Evolutionary conservation across 2,329 filamentous ascomycete species (phyloP).

Genomic region (Fusarium aywerte): DNA sequence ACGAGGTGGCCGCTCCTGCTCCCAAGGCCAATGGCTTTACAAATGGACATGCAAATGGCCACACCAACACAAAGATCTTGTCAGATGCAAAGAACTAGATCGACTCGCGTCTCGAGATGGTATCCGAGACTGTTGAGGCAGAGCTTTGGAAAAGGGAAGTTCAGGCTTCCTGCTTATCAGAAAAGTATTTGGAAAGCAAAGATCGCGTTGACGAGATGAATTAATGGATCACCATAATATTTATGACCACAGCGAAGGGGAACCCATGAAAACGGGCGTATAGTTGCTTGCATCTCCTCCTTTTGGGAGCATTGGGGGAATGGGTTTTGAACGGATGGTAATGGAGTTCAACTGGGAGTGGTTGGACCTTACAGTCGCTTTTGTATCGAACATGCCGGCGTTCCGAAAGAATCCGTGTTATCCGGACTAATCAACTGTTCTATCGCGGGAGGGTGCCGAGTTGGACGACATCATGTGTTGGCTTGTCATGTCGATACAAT

Average conservation of each 20-base stretch:
- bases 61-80: conserved; percentile 29
- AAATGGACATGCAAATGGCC: conserved; percentile 31
- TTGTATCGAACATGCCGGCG: conserved; percentile 37
- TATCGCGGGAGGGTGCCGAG: conserved; percentile 1
- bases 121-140: neutral
- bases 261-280: conserved; percentile 19
- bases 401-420: conserved; percentile 24
- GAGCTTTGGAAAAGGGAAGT: neutral
- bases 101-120: neutral
- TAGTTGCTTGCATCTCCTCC: conserved; percentile 23
- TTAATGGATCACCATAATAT: conserved; percentile 40
- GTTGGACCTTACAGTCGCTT: conserved; percentile 36
- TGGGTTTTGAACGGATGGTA: conserved; percentile 19
- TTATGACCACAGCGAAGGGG: conserved; percentile 33
- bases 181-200: conserved; percentile 7
- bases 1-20: conserved; percentile 53
- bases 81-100: conserved; percentile 34
- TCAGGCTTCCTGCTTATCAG: neutral
- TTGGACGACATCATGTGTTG: conserved; percentile 5
- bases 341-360: conserved; percentile 28
- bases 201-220: conserved; percentile 28
- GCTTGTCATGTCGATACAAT: neutral
- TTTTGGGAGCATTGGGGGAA: conserved; percentile 18
- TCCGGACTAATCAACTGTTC: conserved; percentile 27
- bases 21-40: conserved; percentile 36